phyloP scores from a whole-genome alignment of 208 protist genomes.

The Trypanosoma caninum region DNA sequence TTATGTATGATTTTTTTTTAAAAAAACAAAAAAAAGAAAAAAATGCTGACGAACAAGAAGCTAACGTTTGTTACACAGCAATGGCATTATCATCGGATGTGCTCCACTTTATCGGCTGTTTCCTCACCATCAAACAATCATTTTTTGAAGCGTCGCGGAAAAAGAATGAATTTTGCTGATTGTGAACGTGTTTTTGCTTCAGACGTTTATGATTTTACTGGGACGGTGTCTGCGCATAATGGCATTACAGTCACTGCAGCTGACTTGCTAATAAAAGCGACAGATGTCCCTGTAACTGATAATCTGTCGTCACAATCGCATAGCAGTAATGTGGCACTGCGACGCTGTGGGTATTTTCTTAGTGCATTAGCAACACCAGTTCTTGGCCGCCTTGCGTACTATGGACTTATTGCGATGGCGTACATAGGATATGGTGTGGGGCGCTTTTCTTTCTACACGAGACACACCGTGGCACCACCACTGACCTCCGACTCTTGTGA shows the following conservation, averaged over 20 bases:
- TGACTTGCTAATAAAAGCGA: not conserved
- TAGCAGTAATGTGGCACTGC: slow-evolving; percentile 3
- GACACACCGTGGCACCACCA: slow-evolving; percentile 31
- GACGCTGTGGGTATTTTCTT: not conserved
- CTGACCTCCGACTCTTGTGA: not conserved
- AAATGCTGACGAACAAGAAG: too few species aligned
- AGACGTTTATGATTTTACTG: not conserved
- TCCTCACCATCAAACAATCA: not conserved
- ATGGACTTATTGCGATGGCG: slow-evolving; percentile 19
- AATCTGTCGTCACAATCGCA: not conserved
- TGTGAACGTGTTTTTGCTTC: slow-evolving; percentile 14
- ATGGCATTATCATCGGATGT: too few species aligned
- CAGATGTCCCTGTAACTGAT: not conserved
- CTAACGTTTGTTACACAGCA: too few species aligned
- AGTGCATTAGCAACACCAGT: slow-evolving; percentile 13
- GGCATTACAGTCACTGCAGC: not conserved
- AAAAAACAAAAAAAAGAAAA: too few species aligned
- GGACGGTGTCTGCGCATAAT: not conserved
- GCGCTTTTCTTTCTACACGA: slow-evolving; percentile 45
- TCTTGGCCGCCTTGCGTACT: slow-evolving; percentile 15
- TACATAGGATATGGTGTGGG: slow-evolving; percentile 53
- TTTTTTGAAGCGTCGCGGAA: slow-evolving; percentile 3
- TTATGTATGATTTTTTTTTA: too few species aligned
- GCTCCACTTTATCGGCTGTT: not conserved
- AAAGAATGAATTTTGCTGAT: slow-evolving; percentile 27